Base-by-base conservation (phyloP, 495 filamentous ascomycete species). In the Podospora sp. region DNA sequence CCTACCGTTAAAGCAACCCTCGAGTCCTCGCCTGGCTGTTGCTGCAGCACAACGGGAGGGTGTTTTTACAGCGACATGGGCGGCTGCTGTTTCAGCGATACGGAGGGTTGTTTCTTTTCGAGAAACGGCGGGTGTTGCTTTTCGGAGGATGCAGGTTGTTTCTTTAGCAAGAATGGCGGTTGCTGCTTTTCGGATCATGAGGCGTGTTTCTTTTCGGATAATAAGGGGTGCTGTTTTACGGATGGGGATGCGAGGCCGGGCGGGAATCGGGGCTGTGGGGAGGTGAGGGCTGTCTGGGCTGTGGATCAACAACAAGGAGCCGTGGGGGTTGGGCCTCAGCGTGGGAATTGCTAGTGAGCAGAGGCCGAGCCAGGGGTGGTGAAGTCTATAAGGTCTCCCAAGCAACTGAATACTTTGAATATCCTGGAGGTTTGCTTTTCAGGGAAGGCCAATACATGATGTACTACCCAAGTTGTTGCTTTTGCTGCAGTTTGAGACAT, bases 91-190 rank as follows among this genome's bases (percentile, higher is more conserved):
- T 70, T 56, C 59, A 68, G 65, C 40, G 46, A 50, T 12, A 55
- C 26, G 2, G 65, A 65, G 8, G 71, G 65, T 21, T 70, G 67
- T 40, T 67, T 62, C 53, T 70, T 66, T 53, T 56, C 22, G 29
- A 20, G 52, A 21, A 51, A 33, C 11, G 68, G 66, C 2, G 72
- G 67, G 25, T 74, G 67, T 63, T 70, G 60, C 52, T 69, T 60
- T 33, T 52, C 51, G 11, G 67, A 65, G 26, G 25, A 69, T 27
- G 71, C 55, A 0, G 69, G 64, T 0, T 68, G 67, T 36, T 75
- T 63, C 50, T 75, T 63, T 49, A 63, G 62, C 5, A 62, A 65
- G 26, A 16, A 59, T 18, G 62, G 49, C 6, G 73, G 60, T 22
- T 73, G 73, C 22, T 73, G 62, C 22, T 73, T 65, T 27, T 26